Percentiles rank a stretch among this genome's conserved stretches.
Conservation (phyloP, 495 filamentous ascomycete species). For the Xylaria bambusicola region DNA sequence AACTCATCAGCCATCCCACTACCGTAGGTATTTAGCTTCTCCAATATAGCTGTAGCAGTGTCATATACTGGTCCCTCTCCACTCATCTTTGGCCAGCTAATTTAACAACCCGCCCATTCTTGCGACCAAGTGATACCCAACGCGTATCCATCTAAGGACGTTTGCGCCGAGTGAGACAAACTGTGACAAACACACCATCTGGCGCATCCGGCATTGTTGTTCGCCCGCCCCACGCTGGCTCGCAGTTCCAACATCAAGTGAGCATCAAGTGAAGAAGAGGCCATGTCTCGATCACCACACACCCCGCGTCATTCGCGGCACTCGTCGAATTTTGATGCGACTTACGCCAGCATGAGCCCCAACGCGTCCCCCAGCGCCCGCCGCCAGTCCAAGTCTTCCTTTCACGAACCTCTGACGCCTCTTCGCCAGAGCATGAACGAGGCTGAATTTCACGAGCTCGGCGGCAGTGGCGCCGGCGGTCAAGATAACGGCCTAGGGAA, state of each 20-base stretch:
- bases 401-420: constrained; percentile 63
- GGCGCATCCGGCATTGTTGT: constrained; percentile 1
- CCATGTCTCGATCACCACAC: constrained; percentile 63
- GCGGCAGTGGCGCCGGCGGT: constrained; percentile 28
- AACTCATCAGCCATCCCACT: constrained; percentile 12
- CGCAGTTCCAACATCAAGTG: background rate
- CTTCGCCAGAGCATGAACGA: constrained; percentile 55
- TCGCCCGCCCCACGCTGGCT: background rate
- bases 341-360: constrained; percentile 49
- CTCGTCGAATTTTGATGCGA: constrained; percentile 59
- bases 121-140: background rate
- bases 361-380: constrained; percentile 42
- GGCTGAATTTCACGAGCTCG: constrained; percentile 51
- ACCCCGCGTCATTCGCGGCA: constrained; percentile 68
- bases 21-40: background rate
- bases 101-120: background rate
- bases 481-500: constrained; percentile 70
- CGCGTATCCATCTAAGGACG: background rate
- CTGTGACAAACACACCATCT: background rate
- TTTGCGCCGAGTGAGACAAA: background rate
- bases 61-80: constrained; percentile 9
- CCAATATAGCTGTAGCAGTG: constrained; percentile 11
- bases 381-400: constrained; percentile 60
- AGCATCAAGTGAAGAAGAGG: constrained; percentile 8
- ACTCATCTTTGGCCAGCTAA: background rate